Percentiles rank a stretch among this genome's conserved stretches.
These are phyloP conservation scores for Blepharisma stoltei DNA, from an alignment of 73 alveolate species.

Conservation along the genomic window DNA sequence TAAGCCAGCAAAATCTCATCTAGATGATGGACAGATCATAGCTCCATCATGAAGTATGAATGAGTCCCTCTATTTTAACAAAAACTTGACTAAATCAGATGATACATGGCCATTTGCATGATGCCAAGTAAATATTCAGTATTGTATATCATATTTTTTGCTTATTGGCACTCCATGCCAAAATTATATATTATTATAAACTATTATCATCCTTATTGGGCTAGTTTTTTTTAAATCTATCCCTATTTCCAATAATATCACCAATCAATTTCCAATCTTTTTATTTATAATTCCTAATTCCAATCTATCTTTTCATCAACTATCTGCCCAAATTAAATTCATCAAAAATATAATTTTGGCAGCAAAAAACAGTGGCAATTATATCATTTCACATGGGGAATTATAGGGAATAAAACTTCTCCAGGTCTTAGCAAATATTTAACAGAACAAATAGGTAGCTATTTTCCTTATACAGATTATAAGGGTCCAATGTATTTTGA, in stretches of 20 bases:
- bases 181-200: too few species aligned
- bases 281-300: too few species aligned
- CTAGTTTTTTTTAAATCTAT: too few species aligned
- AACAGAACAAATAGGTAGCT: not conserved
- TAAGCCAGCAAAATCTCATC: slow-evolving; percentile 1
- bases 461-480: not conserved
- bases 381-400: slow-evolving; percentile 17
- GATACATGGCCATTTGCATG: slow-evolving; percentile 3
- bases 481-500: not conserved
- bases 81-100: not conserved
- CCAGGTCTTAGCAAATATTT: not conserved
- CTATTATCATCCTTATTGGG: too few species aligned
- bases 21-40: not conserved
- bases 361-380: too few species aligned
- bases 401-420: not conserved
- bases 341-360: too few species aligned
- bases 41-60: not conserved
- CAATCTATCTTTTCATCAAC: too few species aligned
- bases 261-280: too few species aligned
- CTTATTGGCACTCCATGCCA: too few species aligned
- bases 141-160: too few species aligned
- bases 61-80: not conserved
- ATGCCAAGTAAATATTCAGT: not conserved
- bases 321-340: too few species aligned
- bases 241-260: too few species aligned